These are phyloP conservation scores for Globisporangium radiosum DNA, from an alignment of 352 stramenopile genomes.

Conservation along the genomic window DNA sequence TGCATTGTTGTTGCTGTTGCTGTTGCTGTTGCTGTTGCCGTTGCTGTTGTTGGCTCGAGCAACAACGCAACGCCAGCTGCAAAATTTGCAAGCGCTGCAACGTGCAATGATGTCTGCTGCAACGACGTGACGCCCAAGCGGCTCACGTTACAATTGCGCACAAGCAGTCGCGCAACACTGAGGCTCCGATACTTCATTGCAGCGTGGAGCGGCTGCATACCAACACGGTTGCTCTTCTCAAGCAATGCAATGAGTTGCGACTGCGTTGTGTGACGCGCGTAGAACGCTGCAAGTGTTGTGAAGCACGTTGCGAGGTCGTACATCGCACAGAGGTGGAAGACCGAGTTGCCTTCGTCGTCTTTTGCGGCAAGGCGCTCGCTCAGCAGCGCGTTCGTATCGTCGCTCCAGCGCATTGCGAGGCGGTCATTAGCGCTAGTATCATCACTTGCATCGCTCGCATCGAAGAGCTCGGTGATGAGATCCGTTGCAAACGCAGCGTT, in stretches of 20 bases:
- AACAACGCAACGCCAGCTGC: conserved; percentile 39
- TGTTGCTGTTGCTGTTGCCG: too few relatives aligned
- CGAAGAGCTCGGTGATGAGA: conserved; percentile 34
- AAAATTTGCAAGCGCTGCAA: conserved; percentile 52
- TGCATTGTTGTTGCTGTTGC: conserved; percentile 5
- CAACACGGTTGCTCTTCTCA: conserved; percentile 58
- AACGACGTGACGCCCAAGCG: conserved; percentile 40
- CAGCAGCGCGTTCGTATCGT: conserved; percentile 41
- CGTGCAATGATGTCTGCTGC: conserved; percentile 58
- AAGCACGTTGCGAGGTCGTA: conserved; percentile 47
- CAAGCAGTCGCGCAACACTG: conserved; percentile 18
- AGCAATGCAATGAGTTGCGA: conserved; percentile 30
- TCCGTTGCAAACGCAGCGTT: conserved; percentile 38
- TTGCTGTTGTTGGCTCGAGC: not conserved
- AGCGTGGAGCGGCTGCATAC: conserved; percentile 55
- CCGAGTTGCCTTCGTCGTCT: conserved; percentile 71
- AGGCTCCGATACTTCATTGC: conserved; percentile 57
- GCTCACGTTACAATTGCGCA: conserved; percentile 36
- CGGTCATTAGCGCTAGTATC: too few relatives aligned
- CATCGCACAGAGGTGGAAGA: conserved; percentile 76
- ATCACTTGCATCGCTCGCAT: not conserved
- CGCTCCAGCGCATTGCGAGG: conserved; percentile 3
- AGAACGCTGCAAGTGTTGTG: conserved; percentile 38
- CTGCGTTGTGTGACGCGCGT: conserved; percentile 24
- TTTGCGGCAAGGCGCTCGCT: conserved; percentile 39